Base-by-base conservation (phyloP, 1,139 yeast genomes). In the Meyerozyma athensensis region DNA sequence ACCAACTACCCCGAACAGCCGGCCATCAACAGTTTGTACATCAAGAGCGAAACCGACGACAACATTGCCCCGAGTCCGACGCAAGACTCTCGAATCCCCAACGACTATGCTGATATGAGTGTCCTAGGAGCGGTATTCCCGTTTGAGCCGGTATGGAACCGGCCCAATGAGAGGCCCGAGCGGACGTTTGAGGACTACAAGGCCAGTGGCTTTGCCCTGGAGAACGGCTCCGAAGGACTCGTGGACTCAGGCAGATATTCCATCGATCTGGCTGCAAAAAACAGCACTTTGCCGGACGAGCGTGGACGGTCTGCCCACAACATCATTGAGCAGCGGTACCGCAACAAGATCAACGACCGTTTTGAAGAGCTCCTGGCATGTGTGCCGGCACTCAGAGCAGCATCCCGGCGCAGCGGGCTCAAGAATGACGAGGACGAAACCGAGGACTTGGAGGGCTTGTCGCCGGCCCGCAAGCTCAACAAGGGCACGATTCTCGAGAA, bases 341-440 rank as follows among this genome's bases (percentile, higher is more conserved):
- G 75, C 40, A 68, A 69, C 50, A 68, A 67, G 43, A 68, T 69
- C 42, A 69, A 68, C 45, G 72, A 68, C 47, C 65, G 67, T 45
- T 68, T 69, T 46, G 59, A 59, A 19, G 63, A 65, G 13, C 57
- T 69, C 30, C 73, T 65, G 45, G 53, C 63, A 36, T 53, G 64
- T 17, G 75, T 69, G 14, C 75, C 75, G 9, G 66, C 72, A 4
- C 56, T 69, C 21, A 49, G 70, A 35, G 54, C 61, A 7, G 56
- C 56, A 7, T 58, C 66, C 2, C 52, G 53, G 30, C 51, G 56
- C 36, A 45, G 34, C 35, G 30, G 37, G 12, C 26, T 47, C 17
- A 52, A 50, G 10, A 46, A 43, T 12, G 52, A 46, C 12, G 46
- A 43, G 4, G 47, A 41, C 23, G 44, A 43, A n/a, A 44, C 41